These are phyloP conservation scores for Tetracladium setigerum DNA, from an alignment of 495 filamentous ascomycete genomes.

Conservation along the genomic window DNA sequence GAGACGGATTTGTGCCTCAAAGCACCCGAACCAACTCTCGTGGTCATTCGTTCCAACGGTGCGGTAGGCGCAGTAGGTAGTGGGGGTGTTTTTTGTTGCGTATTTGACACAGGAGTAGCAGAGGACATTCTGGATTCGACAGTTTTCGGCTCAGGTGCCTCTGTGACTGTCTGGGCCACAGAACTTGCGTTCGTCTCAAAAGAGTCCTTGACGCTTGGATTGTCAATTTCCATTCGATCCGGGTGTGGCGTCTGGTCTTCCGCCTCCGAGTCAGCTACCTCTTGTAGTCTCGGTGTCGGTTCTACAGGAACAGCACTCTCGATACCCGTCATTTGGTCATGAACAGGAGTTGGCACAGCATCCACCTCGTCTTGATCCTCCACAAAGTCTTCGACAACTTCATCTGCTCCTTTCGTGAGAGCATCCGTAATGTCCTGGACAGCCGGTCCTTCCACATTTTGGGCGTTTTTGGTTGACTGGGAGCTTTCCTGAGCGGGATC, in stretches of 20 bases:
- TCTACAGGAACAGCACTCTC: background rate
- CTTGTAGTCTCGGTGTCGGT: background rate
- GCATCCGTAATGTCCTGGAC: background rate
- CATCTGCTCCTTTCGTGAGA: conserved; percentile 11
- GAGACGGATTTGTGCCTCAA: conserved; percentile 67
- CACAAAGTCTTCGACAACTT: conserved; percentile 10
- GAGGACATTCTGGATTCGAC: conserved; percentile 13
- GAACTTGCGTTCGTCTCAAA: conserved; percentile 15
- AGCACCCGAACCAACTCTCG: conserved; percentile 56
- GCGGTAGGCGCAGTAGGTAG: conserved; percentile 17
- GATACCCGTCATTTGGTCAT: background rate
- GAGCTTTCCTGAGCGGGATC: background rate
- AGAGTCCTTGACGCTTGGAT: conserved; percentile 16
- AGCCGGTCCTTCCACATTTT: background rate
- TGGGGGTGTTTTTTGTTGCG: conserved; percentile 8
- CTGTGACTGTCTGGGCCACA: conserved; percentile 6
- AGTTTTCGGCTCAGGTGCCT: conserved; percentile 9
- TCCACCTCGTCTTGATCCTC: conserved; percentile 16
- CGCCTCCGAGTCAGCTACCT: conserved; percentile 18
- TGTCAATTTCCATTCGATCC: conserved; percentile 18
- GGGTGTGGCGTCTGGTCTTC: conserved; percentile 3
- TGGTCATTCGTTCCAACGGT: conserved; percentile 50
- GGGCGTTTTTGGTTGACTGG: conserved; percentile 2
- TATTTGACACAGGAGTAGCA: conserved; percentile 16
- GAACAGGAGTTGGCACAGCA: conserved; percentile 4